These are phyloP conservation scores for Colletotrichum sp. DNA, from an alignment of 2,329 filamentous ascomycete genomes.

Conservation along the genomic window DNA sequence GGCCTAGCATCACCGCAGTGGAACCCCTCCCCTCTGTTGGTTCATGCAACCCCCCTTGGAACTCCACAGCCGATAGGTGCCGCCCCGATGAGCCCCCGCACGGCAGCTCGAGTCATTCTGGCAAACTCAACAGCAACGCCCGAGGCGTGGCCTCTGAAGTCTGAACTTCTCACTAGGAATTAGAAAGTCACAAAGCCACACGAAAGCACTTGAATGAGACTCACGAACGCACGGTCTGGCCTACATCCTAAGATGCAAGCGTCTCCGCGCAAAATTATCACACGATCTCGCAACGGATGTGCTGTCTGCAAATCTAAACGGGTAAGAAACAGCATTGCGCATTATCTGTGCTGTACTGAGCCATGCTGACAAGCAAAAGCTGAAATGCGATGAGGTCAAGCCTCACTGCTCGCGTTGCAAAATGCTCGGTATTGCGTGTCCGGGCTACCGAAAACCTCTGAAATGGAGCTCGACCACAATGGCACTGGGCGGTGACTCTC, in stretches of 20 bases:
- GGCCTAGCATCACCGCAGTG: neutral
- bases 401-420: neutral
- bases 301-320: conserved; percentile 9
- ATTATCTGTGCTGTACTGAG: neutral
- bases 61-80: neutral
- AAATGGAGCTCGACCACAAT: neutral
- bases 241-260: neutral
- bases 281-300: conserved; percentile 3
- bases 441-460: neutral
- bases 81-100: neutral
- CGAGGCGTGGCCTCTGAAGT: neutral
- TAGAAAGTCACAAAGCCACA: neutral
- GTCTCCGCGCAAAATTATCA: neutral
- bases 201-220: neutral
- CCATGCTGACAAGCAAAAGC: neutral
- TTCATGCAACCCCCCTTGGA: neutral
- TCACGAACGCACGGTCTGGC: neutral
- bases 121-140: neutral
- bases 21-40: neutral
- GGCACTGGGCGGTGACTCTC: neutral
- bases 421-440: conserved; percentile 1
- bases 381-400: conserved; percentile 4
- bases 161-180: neutral
- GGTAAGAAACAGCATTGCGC: neutral
- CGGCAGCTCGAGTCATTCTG: neutral